phyloP scores from a whole-genome alignment of 164 flowering plant genomes.

The Liquidambar formosana region DNA sequence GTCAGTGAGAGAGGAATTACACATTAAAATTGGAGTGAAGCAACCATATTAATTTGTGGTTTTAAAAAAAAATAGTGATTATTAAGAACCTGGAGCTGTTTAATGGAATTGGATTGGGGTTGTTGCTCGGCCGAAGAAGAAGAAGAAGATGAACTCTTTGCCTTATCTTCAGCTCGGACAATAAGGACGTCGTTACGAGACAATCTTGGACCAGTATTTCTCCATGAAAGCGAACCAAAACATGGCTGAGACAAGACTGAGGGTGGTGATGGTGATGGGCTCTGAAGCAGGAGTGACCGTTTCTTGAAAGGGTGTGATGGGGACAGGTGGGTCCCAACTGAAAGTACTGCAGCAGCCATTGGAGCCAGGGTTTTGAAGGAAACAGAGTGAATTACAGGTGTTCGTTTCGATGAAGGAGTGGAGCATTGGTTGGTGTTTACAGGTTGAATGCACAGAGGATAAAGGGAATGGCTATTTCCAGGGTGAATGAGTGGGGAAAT shows the following conservation, averaged over 20 bases:
- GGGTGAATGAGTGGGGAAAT: no score
- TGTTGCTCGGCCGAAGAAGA: constrained; percentile 21
- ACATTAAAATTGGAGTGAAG: neutral
- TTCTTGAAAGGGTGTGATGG: constrained; percentile 15
- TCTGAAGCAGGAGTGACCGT: constrained; percentile 2
- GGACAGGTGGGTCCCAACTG: constrained; percentile 20
- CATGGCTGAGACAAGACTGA: constrained; percentile 9
- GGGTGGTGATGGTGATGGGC: neutral
- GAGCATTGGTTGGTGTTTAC: no score
- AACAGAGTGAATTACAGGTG: no score
- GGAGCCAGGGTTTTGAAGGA: constrained; percentile 3
- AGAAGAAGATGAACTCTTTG: constrained; percentile 26
- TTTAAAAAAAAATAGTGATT: neutral
- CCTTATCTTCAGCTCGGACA: constrained; percentile 69
- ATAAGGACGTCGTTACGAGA: constrained; percentile 31
- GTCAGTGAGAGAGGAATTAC: neutral
- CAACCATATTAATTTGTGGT: neutral
- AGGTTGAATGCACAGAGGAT: no score
- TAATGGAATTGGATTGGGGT: constrained; percentile 29
- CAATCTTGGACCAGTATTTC: constrained; percentile 24
- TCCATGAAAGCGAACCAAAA: constrained; percentile 13
- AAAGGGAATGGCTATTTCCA: no score
- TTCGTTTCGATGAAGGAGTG: neutral
- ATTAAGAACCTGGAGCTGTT: constrained; percentile 47
- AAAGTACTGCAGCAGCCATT: constrained; percentile 29